Conservation (phyloP, 2,329 filamentous ascomycete species). For the Colletotrichum scovillei region DNA sequence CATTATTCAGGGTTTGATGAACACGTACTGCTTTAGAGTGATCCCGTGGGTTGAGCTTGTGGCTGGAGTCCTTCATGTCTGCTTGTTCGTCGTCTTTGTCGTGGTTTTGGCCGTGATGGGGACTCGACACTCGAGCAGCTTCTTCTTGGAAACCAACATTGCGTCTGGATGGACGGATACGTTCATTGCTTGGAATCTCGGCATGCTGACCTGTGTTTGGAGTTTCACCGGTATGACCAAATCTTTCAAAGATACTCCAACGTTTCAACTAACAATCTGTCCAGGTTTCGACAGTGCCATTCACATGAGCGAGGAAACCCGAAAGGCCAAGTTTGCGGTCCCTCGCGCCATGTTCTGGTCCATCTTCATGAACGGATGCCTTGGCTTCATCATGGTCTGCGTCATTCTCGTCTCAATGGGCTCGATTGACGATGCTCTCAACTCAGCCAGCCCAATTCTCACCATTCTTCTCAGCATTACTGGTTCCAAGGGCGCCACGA, state of each 20-base stretch:
- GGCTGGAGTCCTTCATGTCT: constrained; percentile 7
- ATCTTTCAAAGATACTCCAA: background rate
- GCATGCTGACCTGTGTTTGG: constrained; percentile 17
- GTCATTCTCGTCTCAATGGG: constrained; percentile 12
- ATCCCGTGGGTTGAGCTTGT: constrained; percentile 16
- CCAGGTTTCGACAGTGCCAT: background rate
- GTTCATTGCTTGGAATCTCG: constrained; percentile 13
- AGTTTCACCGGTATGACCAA: constrained; percentile 2
- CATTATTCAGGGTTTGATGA: constrained; percentile 6
- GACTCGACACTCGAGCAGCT: background rate
- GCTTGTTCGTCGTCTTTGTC: constrained; percentile 5
- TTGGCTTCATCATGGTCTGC: constrained; percentile 38
- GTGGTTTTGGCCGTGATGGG: constrained; percentile 1
- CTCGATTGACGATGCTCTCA: background rate
- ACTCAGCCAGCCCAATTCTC: background rate
- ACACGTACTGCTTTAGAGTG: constrained; percentile 6
- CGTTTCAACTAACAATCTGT: background rate
- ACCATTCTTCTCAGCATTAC: constrained; percentile 9
- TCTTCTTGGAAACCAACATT: constrained; percentile 5
- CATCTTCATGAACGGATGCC: constrained; percentile 49
- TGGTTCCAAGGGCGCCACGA: background rate
- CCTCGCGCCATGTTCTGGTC: constrained; percentile 34
- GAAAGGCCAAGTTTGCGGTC: constrained; percentile 22
- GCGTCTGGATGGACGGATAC: constrained; percentile 13
- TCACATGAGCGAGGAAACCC: constrained; percentile 34